Conservation (phyloP, 2,329 filamentous ascomycete genomes). For the Hypoxylon sp. region DNA sequence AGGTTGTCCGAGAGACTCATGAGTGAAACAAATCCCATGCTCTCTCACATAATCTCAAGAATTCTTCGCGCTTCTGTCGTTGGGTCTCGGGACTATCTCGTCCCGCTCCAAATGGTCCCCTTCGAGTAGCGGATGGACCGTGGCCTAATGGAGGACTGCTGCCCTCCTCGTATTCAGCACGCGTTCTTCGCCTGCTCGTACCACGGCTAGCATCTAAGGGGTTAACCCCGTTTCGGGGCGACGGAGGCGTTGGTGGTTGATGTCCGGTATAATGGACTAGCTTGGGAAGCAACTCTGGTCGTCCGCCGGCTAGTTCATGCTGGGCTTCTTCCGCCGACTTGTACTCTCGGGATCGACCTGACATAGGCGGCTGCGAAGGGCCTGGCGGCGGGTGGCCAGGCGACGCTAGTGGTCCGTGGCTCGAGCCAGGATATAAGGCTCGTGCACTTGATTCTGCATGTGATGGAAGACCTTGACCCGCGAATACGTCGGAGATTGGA, state of each 20-base stretch:
- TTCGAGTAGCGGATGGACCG: conserved; percentile 73
- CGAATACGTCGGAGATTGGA: conserved; percentile 95
- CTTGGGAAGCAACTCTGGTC: conserved; percentile 91
- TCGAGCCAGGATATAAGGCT: conserved; percentile 72
- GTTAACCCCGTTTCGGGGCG: conserved; percentile 72
- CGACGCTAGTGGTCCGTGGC: conserved; percentile 80
- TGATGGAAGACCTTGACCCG: conserved; percentile 76
- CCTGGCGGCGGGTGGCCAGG: conserved; percentile 78
- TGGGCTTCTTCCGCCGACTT: conserved; percentile 97
- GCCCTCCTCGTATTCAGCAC: conserved; percentile 95
- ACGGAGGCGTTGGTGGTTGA: conserved; percentile 92
- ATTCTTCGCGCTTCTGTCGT: conserved; percentile 91
- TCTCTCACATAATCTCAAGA: conserved; percentile 85
- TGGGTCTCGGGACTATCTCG: conserved; percentile 87
- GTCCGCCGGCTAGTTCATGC: conserved; percentile 88
- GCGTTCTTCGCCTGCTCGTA: conserved; percentile 79
- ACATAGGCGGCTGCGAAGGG: conserved; percentile 65
- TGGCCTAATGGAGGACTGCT: conserved; percentile 84
- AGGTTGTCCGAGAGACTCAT: conserved; percentile 60
- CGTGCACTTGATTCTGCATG: conserved; percentile 68
- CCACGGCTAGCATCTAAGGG: conserved; percentile 69
- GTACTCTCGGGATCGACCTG: conserved; percentile 84
- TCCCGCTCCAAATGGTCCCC: conserved; percentile 84
- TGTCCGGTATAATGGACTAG: conserved; percentile 96
- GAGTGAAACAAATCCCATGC: conserved; percentile 99